Conservation (phyloP, 2,329 filamentous ascomycete genomes). For the Pseudopyrenochaeta lycopersici region DNA sequence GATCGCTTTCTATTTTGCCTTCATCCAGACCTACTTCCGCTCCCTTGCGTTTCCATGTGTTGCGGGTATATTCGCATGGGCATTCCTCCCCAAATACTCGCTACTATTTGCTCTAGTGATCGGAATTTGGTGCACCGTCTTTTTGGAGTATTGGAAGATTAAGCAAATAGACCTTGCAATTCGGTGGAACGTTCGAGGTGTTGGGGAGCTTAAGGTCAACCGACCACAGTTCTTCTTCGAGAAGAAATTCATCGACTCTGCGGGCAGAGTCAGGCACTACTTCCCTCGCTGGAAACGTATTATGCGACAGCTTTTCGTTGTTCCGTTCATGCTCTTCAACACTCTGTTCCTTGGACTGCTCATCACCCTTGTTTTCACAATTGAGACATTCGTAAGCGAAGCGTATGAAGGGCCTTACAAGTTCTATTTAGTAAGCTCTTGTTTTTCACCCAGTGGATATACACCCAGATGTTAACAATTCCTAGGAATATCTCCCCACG, state of each 20-base stretch:
- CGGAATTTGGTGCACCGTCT: constrained; percentile 45
- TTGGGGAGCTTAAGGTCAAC: constrained; percentile 39
- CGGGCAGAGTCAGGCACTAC: constrained; percentile 32
- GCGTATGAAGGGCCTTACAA: constrained; percentile 46
- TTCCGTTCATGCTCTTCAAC: constrained; percentile 43
- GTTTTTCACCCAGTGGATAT: neutral
- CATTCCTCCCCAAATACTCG: constrained; percentile 42
- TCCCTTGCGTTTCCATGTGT: constrained; percentile 41
- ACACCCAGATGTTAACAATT: constrained; percentile 1
- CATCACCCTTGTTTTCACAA: constrained; percentile 39
- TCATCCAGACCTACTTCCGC: constrained; percentile 45
- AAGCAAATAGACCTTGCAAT: constrained; percentile 43
- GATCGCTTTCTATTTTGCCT: constrained; percentile 51
- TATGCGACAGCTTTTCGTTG: constrained; percentile 36
- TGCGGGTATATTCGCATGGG: constrained; percentile 41
- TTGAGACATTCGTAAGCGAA: constrained; percentile 45
- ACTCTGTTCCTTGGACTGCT: constrained; percentile 36
- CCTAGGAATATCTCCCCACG: constrained; percentile 45
- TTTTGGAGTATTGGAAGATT: constrained; percentile 48
- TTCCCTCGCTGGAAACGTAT: constrained; percentile 45
- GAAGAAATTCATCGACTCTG: constrained; percentile 32
- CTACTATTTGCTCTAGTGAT: constrained; percentile 40
- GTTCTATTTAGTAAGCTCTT: constrained; percentile 31
- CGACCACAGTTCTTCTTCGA: constrained; percentile 41
- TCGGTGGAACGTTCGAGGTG: constrained; percentile 44